These are phyloP conservation scores for Colletotrichum caudatum DNA, from an alignment of 2,329 filamentous ascomycete genomes.

Conservation along the genomic window DNA sequence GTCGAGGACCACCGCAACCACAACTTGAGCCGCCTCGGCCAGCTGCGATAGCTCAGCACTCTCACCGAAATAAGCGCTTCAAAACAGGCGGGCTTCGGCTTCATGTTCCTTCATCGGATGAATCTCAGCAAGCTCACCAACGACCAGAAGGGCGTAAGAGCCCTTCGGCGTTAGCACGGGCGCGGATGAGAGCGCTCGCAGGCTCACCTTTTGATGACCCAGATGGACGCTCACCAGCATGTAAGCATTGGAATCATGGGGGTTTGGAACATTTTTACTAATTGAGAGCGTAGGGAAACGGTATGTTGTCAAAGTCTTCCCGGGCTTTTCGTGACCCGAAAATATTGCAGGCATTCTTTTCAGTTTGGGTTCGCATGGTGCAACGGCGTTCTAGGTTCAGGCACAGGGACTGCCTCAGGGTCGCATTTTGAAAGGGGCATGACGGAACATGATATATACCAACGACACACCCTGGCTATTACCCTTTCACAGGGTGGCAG, in stretches of 20 bases:
- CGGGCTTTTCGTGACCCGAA: slow-evolving; percentile 48
- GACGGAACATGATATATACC: slow-evolving; percentile 18
- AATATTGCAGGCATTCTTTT: slow-evolving; percentile 21
- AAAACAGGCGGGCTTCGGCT: slow-evolving; percentile 34
- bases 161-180: slow-evolving; percentile 58
- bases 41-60: slow-evolving; percentile 8
- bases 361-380: slow-evolving; percentile 30
- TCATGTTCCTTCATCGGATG: slow-evolving; percentile 22
- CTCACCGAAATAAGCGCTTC: slow-evolving; percentile 28
- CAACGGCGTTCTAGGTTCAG: slow-evolving; percentile 35
- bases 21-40: slow-evolving; percentile 22
- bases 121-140: slow-evolving; percentile 17
- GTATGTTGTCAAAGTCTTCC: slow-evolving; percentile 58
- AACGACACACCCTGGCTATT: slow-evolving; percentile 25
- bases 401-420: slow-evolving; percentile 27
- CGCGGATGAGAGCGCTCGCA: slow-evolving; percentile 59
- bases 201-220: slow-evolving; percentile 59
- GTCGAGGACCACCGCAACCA: not conserved
- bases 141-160: slow-evolving; percentile 51
- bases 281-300: slow-evolving; percentile 53
- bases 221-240: slow-evolving; percentile 54
- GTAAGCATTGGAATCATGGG: slow-evolving; percentile 48
- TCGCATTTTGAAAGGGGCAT: slow-evolving; percentile 9
- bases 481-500: not conserved
- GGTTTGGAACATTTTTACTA: not conserved